A percentile compares a stretch with the other conserved stretches of the same genome.
These are phyloP conservation scores for Mycena galopus DNA, from an alignment of 768 basidiomycete genomes.

Conservation along the genomic window DNA sequence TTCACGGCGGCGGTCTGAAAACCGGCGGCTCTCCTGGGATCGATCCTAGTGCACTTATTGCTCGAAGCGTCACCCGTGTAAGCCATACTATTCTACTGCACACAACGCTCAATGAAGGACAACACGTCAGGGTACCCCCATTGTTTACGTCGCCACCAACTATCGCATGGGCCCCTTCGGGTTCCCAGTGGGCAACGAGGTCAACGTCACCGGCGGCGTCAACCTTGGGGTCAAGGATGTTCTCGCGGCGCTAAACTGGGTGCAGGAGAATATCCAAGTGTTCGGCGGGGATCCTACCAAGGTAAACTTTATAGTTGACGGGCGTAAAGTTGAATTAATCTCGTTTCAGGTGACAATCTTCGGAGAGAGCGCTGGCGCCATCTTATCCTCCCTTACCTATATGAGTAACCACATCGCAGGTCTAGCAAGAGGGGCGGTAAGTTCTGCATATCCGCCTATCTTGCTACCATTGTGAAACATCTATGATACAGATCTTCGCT, in stretches of 20 bases:
- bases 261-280: background rate
- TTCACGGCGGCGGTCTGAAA: background rate
- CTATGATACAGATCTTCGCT: background rate
- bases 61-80: background rate
- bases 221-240: background rate
- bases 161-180: background rate
- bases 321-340: background rate
- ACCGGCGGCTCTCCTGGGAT: background rate
- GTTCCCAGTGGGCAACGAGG: background rate
- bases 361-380: constrained; percentile 1
- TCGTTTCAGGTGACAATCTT: constrained; percentile 1
- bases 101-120: background rate
- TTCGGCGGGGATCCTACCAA: background rate
- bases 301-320: background rate
- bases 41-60: background rate
- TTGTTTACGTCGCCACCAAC: background rate
- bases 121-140: background rate
- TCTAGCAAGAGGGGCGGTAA: constrained; percentile 5
- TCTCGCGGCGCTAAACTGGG: background rate
- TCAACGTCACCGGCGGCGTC: background rate
- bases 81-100: background rate
- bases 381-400: background rate
- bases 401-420: constrained; percentile 5
- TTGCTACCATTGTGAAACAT: no score
- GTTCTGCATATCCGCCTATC: background rate